Conservation (phyloP, 495 filamentous ascomycete species). For the Hyaloscypha finlandica region DNA sequence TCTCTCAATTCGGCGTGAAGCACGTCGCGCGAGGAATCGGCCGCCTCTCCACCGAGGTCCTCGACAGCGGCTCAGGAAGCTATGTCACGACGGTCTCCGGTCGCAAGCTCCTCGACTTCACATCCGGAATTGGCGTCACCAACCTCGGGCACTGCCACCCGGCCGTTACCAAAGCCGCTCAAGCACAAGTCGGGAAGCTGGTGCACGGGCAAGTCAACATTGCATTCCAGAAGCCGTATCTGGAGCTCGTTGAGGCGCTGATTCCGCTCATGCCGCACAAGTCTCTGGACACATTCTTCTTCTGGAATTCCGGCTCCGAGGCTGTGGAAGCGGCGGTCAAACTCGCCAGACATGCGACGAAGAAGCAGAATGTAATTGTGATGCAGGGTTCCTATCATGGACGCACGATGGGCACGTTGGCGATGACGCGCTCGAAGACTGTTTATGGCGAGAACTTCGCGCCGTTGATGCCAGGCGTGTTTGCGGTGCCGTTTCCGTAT, state of each 20-base stretch:
- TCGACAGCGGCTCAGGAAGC: conserved; percentile 20
- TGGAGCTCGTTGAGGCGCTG: conserved; percentile 41
- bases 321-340: conserved; percentile 67
- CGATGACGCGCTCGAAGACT: conserved; percentile 47
- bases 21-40: conserved; percentile 23
- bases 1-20: conserved; percentile 23
- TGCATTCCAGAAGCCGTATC: conserved; percentile 41
- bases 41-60: conserved; percentile 16
- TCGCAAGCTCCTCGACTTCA: conserved; percentile 63
- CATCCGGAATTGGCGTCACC: conserved; percentile 54
- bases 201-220: conserved; percentile 49
- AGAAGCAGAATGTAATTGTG: conserved; percentile 63
- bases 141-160: conserved; percentile 48
- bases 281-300: conserved; percentile 44
- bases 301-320: conserved; percentile 66
- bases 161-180: conserved; percentile 40
- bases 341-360: conserved; percentile 56
- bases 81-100: conserved; percentile 37
- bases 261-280: conserved; percentile 44
- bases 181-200: conserved; percentile 40
- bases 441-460: conserved; percentile 32
- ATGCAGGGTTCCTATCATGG: conserved; percentile 66
- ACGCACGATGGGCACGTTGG: conserved; percentile 44
- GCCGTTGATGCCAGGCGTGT: conserved; percentile 31
- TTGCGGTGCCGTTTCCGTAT: conserved; percentile 23